Percentiles rank a stretch among this genome's conserved stretches.
phyloP scores from a whole-genome alignment of 225 moss, liverwort and hornwort species.

The Takakia lepidozioides region DNA sequence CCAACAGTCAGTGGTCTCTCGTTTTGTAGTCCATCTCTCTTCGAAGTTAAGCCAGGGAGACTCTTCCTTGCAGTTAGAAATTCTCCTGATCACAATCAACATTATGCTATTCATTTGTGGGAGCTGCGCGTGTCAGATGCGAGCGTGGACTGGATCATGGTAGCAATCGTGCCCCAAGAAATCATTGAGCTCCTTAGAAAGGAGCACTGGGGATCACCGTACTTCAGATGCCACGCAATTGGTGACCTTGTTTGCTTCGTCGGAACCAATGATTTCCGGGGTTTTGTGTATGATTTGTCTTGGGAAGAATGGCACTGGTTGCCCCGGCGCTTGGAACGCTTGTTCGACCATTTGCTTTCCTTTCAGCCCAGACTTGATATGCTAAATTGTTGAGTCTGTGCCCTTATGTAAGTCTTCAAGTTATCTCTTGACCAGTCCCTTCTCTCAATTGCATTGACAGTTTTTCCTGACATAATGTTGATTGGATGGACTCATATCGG shows the following conservation, averaged over 20 bases:
- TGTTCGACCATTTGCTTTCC: slow-evolving; percentile 38
- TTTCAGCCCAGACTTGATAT: slow-evolving; percentile 45
- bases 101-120: slow-evolving; percentile 44
- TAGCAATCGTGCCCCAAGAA: slow-evolving; percentile 35
- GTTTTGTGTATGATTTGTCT: slow-evolving; percentile 39
- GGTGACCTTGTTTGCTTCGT: slow-evolving; percentile 48
- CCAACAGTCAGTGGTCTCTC: slow-evolving; percentile 34
- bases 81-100: slow-evolving; percentile 36
- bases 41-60: slow-evolving; percentile 43
- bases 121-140: slow-evolving; percentile 20
- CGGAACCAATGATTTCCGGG: slow-evolving; percentile 46
- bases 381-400: too few species aligned
- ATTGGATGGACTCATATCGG: too few species aligned
- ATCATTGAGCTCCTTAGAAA: slow-evolving; percentile 35
- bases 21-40: slow-evolving; percentile 36
- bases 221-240: slow-evolving; percentile 49
- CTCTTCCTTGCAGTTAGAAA: slow-evolving; percentile 43
- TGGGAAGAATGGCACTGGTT: slow-evolving; percentile 44
- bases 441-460: too few species aligned
- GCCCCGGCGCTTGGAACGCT: slow-evolving; percentile 34
- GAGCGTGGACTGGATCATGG: slow-evolving; percentile 35
- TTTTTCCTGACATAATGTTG: too few species aligned
- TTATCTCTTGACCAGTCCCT: too few species aligned
- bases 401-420: too few species aligned
- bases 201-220: slow-evolving; percentile 47